phyloP scores from a whole-genome alignment of 495 filamentous ascomycete species.

The Filosporella fistucella region DNA sequence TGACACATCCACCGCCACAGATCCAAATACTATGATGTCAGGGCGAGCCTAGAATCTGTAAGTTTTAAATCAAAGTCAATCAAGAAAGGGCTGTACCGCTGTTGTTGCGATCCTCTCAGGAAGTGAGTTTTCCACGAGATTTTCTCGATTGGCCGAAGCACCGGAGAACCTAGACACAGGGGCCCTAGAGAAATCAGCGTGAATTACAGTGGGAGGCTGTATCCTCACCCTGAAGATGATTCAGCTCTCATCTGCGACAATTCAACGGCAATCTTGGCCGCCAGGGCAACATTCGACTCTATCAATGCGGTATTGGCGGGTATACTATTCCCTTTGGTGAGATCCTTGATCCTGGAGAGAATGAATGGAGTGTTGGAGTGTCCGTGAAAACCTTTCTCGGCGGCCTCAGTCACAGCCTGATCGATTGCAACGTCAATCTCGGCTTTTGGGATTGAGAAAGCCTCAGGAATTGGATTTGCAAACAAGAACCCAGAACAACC shows the following conservation, averaged over 20 bases:
- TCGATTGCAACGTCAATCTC: conserved; percentile 74
- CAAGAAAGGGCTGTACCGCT: no score
- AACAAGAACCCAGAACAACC: conserved; percentile 66
- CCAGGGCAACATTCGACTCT: conserved; percentile 72
- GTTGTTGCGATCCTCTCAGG: no score
- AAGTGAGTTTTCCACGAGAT: no score
- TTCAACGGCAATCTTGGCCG: conserved; percentile 74
- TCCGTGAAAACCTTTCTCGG: conserved; percentile 62
- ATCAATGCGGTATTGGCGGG: conserved; percentile 74
- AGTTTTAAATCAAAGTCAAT: no score
- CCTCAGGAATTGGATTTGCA: conserved; percentile 79
- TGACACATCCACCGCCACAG: conserved; percentile 80
- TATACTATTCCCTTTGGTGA: conserved; percentile 69
- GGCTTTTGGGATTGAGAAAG: conserved; percentile 60
- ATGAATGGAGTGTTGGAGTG: conserved; percentile 88
- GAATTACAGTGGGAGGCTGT: no score
- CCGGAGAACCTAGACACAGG: no score
- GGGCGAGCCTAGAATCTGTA: no score
- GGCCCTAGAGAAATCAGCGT: no score
- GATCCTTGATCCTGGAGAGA: conserved; percentile 71
- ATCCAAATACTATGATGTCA: conserved; percentile 83
- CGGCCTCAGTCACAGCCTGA: conserved; percentile 67
- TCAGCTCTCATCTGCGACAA: conserved; percentile 55
- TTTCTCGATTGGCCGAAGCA: no score
- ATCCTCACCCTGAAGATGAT: no score